A percentile compares a stretch with the other conserved stretches of the same genome.
These are phyloP conservation scores for Perkinsus olseni DNA, from an alignment of 169 alveolate species.

Conservation along the genomic window DNA sequence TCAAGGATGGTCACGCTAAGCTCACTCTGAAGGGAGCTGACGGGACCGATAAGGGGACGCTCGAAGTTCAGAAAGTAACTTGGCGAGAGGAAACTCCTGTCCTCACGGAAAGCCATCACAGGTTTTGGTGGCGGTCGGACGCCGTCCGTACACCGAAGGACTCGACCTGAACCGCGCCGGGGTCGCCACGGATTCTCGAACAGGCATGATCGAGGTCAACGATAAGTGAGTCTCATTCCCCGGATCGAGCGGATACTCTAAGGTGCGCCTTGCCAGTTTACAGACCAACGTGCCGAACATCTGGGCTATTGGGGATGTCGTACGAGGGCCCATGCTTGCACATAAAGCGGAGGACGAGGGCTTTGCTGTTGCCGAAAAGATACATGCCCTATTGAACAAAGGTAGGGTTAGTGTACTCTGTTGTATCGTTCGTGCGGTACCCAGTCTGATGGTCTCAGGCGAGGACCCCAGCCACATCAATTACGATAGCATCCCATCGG, in stretches of 20 bases:
- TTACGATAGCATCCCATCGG: conserved; percentile 91
- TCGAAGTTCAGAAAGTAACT: neutral
- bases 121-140: conserved; percentile 91
- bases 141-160: conserved; percentile 85
- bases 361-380: conserved; percentile 80
- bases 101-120: neutral
- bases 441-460: neutral
- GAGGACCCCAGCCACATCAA: conserved; percentile 55
- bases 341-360: conserved; percentile 98
- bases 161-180: conserved; percentile 80
- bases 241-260: neutral
- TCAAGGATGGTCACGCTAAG: conserved; percentile 59
- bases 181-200: conserved; percentile 43
- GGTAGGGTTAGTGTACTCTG: neutral
- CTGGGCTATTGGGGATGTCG: conserved; percentile 95
- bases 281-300: conserved; percentile 46
- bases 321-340: conserved; percentile 96
- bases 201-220: neutral
- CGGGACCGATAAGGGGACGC: conserved; percentile 4
- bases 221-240: neutral
- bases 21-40: conserved; percentile 60
- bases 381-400: conserved; percentile 45
- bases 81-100: neutral
- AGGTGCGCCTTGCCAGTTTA: neutral
- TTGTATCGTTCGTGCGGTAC: neutral